Base-by-base conservation (phyloP, 2,329 filamentous ascomycete genomes). In the Ceratocystis lukuohia region DNA sequence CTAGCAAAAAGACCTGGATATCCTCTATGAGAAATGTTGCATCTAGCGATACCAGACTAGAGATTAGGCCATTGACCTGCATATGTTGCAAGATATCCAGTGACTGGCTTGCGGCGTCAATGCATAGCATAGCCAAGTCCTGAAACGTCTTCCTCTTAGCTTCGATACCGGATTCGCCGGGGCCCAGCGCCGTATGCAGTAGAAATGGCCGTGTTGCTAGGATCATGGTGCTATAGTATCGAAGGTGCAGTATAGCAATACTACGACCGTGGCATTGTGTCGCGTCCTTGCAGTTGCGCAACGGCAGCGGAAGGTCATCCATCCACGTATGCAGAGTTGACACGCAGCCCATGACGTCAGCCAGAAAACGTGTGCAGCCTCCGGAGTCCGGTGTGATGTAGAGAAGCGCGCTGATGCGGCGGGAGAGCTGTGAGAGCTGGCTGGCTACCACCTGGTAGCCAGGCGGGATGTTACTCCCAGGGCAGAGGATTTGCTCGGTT, bases 391-490 rank as follows among this genome's bases (percentile, higher is more conserved):
- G 45, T 10, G 45, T 64, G 2, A 57, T 22, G 64, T 62, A 63
- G 17, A 64, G 20, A 46, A 65, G 48, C 15, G 66, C 57, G 65
- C 68, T 68, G 20, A 71, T 68, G 1, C 63, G 68, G 1, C 72
- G 69, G 45, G 70, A 69, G 44, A 72, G 69, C 57, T 70, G 70
- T 0, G 68, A 69, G 2, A 73, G 69, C 59, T 69, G 66, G 61
- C 71, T 71, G 1, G 70, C 70, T 3, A 70, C 68, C 0, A 70
- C 64, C 25, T 72, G 70, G 56, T 71, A 73, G 63, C 70, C 69
- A 2, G 72, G 69, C 0, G 71, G 71, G 70, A 72, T 72, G 61
- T 71, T 69, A 10, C 70, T 71, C 2, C 71, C 71, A 1, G 71
- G 70, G 12, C 70, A 70, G 1, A 73, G 70, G 2, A 72, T 71